Evolutionary conservation across 208 protist genomes (phyloP), one percentile per base, ranked within the genome.

Genomic region (Blechomonas ayalai): DNA sequence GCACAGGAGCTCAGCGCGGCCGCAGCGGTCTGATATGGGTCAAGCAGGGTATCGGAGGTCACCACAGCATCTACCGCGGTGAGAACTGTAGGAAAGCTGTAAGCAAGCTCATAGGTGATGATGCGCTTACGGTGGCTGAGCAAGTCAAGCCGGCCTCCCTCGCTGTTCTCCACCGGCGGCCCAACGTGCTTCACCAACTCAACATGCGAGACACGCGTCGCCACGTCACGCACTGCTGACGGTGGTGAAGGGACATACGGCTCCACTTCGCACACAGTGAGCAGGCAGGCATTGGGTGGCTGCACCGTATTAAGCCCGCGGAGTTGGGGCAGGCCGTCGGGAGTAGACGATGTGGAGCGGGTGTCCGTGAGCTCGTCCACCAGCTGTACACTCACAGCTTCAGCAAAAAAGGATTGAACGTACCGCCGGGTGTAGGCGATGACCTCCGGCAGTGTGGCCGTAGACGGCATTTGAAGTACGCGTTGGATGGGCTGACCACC

Each of bases 391-490:
- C 85, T 45, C 15, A 40, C 66, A 0, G 58, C 37, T 49, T 94
- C 82, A 13, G 44, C 18, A 26, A 94, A 86, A 35, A 90, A 67
- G 2, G 69, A 72, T 22, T 52, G 51, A 24, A 90, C 56, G 54
- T 77, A 94, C 0, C 38, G 46, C 44, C 63, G 64, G 16, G 70
- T 64, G 57, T 85, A 89, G 18, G 66, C 65, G 29, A 53, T 59
- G 48, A 94, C 89, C 18, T 81, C 65, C 22, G 66, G 33, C 35
- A 76, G 25, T 12, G 55, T 69, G 0, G 69, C 77, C 0, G 38
- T 32, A 2, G 65, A 44, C 7, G 81, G 69, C 82, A 90, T 86
- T 55, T 94, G 90, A 70, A 87, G 90, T 23, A 94, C 60, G 20
- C 78, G 69, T n/a, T 69, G 70, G 3, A 93, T 79, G 3, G 84